Base-by-base conservation (phyloP, 306 rosid species). In the Cicer yamashitae region DNA sequence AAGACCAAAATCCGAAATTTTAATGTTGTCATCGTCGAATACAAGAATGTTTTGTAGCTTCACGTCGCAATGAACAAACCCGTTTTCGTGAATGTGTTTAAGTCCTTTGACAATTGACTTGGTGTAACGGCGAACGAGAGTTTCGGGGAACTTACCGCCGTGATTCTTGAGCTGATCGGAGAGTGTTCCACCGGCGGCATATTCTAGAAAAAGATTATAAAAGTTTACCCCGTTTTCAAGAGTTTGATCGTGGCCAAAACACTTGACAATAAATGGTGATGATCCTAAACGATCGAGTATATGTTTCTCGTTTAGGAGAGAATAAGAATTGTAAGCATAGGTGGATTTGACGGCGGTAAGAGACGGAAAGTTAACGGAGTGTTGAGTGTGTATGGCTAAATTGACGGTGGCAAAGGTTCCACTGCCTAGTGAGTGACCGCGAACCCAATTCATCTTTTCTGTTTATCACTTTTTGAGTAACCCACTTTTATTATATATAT, bases 11-110 rank as follows among this genome's bases (percentile, higher is more conserved):
- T 94, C 97, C 0, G 97, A 92, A 3, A 94, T 86, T 63, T 94
- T 94, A 14, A 82, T 83, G 0, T 41, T 77, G 1, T 78, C 96
- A 51, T 84, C 46, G 3, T 44, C 85, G 38, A 94, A 94, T 11
- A 94, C 74, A 1, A 91, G 94, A 11, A 94, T 78, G 63, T 94
- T 94, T 9, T 80, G 81, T 1, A 89, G 91, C 88, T 94, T 94
- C 13, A 94, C 18, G 10, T 94, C 98, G 71, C 98, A 91, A 87
- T 91, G 98, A 41, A 94, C 96, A 12, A 87, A 89, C 7, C 96
- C 96, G 0, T 79, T 81, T 0, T 76, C 52, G 69, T 94, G 98
- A 54, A 94, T 13, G 39, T 74, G 77, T 0, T 63, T 11, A 6
- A 94, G 88, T 1, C 94, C 97, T 65, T 78, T 68, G 0, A 90